These are phyloP conservation scores for Mucor racemosus DNA, from an alignment of 371 early-diverging fungal genomes.

Conservation along the genomic window DNA sequence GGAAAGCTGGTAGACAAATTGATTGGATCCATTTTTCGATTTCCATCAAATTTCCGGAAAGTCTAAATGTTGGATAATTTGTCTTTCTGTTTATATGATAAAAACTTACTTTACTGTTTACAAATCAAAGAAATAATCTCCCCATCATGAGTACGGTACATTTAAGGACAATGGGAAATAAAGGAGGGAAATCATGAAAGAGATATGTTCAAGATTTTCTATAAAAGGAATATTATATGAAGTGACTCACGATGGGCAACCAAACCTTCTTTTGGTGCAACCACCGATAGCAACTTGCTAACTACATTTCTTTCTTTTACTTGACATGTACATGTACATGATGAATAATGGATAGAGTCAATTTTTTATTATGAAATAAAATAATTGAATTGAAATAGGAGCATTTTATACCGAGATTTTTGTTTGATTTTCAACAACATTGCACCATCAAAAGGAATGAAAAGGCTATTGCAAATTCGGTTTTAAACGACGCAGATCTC, in stretches of 20 bases:
- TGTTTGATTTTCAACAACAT: too few relatives aligned
- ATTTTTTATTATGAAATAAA: not conserved
- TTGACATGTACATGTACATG: not conserved
- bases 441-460: too few relatives aligned
- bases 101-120: not conserved
- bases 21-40: not conserved
- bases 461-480: not conserved
- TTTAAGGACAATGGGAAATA: too few relatives aligned
- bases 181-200: not conserved
- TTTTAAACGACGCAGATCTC: constrained; percentile 6
- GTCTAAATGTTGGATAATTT: not conserved
- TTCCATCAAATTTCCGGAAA: not conserved
- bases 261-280: not conserved
- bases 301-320: not conserved
- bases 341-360: not conserved
- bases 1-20: not conserved
- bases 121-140: too few relatives aligned
- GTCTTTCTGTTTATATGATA: not conserved
- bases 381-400: too few relatives aligned
- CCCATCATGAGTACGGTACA: too few relatives aligned
- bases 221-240: not conserved
- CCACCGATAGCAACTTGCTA: not conserved
- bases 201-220: not conserved
- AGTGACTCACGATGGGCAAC: constrained; percentile 6
- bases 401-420: too few relatives aligned